Evolutionary conservation across 2,329 filamentous ascomycete species (phyloP).

Genomic region (Nemania abortiva): DNA sequence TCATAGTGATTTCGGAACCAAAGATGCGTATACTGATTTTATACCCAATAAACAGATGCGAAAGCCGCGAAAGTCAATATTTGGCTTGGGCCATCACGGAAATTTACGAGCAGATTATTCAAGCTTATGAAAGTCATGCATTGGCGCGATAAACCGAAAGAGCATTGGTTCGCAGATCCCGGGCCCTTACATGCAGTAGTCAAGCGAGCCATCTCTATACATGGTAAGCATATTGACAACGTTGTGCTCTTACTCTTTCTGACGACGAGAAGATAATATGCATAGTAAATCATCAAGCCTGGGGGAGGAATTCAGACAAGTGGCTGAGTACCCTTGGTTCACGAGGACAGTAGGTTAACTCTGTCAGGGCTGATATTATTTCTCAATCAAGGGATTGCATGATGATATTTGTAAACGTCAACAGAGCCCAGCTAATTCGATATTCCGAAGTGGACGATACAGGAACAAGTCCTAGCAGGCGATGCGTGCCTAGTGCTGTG

Average conservation of each 20-base stretch:
- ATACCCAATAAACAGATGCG: neutral
- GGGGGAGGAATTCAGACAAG: neutral
- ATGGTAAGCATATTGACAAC: neutral
- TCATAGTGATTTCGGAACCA: too few species aligned
- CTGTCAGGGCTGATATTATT: neutral
- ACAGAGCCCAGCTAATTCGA: neutral
- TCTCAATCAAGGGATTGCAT: neutral
- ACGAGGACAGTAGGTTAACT: neutral
- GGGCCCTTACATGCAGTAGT: neutral
- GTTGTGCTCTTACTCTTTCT: neutral
- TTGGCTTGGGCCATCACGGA: neutral
- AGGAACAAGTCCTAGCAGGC: neutral
- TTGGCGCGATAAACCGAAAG: neutral
- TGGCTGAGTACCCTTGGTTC: neutral
- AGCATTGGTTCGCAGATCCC: neutral
- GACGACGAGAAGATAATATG: neutral
- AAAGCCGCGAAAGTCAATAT: neutral
- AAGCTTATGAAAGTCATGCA: constrained; percentile 1
- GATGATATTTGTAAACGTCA: neutral
- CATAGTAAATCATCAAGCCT: neutral
- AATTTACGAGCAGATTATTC: neutral
- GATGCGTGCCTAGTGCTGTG: neutral
- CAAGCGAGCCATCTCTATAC: neutral
- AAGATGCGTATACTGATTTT: too few species aligned
- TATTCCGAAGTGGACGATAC: neutral